These are phyloP conservation scores for Strobilomyces dryophilus DNA, from an alignment of 768 basidiomycete genomes.

Conservation along the genomic window DNA sequence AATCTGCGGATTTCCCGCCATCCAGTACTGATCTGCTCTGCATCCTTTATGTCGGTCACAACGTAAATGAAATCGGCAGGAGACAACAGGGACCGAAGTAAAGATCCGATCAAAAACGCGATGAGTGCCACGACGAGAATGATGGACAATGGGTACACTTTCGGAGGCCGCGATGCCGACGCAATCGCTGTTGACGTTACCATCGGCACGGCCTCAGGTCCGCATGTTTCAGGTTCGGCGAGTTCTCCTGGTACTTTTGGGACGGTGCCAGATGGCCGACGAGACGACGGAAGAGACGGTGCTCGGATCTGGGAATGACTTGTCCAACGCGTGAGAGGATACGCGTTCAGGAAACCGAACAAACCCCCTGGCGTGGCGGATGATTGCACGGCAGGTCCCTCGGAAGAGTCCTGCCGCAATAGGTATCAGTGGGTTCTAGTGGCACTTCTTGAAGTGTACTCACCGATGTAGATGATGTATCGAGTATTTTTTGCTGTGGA, in stretches of 20 bases:
- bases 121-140: slow-evolving; percentile 78
- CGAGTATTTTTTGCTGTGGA: slow-evolving; percentile 17
- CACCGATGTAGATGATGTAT: slow-evolving; percentile 20
- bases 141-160: slow-evolving; percentile 44
- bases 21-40: slow-evolving; percentile 47
- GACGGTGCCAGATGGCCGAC: slow-evolving; percentile 20
- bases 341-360: slow-evolving; percentile 57
- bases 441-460: slow-evolving; percentile 5
- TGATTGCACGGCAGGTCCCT: slow-evolving; percentile 18
- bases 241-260: slow-evolving; percentile 38
- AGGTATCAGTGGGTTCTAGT: neutral
- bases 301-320: slow-evolving; percentile 14
- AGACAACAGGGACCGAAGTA: slow-evolving; percentile 82
- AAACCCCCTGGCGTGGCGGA: slow-evolving; percentile 38
- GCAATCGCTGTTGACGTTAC: slow-evolving; percentile 1
- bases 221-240: slow-evolving; percentile 13
- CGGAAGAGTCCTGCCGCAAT: slow-evolving; percentile 22
- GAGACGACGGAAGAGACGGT: slow-evolving; percentile 20
- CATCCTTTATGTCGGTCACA: slow-evolving; percentile 52
- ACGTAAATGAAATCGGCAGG: slow-evolving; percentile 91
- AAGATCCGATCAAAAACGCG: slow-evolving; percentile 86
- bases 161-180: slow-evolving; percentile 2
- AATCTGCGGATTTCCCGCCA: slow-evolving; percentile 87
- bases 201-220: neutral
- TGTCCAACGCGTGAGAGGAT: slow-evolving; percentile 54